Evolutionary conservation across 352 stramenopile species (phyloP).

Genomic region (Phytopythium delawarense): DNA sequence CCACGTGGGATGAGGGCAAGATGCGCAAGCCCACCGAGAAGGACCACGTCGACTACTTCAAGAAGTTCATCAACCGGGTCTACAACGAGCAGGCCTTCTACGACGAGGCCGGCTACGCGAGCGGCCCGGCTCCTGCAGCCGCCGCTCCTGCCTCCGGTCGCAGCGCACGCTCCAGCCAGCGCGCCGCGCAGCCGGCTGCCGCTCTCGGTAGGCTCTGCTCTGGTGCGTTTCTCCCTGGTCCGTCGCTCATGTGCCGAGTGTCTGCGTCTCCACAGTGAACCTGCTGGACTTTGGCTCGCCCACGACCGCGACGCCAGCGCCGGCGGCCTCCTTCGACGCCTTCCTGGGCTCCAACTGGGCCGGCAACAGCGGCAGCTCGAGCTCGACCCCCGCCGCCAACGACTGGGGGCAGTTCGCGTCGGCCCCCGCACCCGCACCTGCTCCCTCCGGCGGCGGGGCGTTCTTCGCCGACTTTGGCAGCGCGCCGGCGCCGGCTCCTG

Average conservation of each 20-base stretch:
- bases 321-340: constrained; percentile 31
- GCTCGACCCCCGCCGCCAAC: constrained; percentile 2
- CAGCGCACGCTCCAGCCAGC: constrained; percentile 10
- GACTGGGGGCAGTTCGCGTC: constrained; percentile 33
- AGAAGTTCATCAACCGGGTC: constrained; percentile 80
- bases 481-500: constrained; percentile 13
- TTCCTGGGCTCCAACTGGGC: constrained; percentile 18
- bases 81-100: constrained; percentile 84
- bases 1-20: constrained; percentile 62
- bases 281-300: constrained; percentile 57
- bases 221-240: background rate
- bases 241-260: background rate
- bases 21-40: constrained; percentile 70
- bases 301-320: constrained; percentile 7
- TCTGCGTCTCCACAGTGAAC: constrained; percentile 23
- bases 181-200: background rate
- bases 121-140: background rate
- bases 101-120: constrained; percentile 32
- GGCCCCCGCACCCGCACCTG: constrained; percentile 14
- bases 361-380: constrained; percentile 6
- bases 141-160: background rate
- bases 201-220: background rate
- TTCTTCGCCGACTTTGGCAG: constrained; percentile 30
- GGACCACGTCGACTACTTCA: constrained; percentile 83
- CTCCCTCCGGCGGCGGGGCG: constrained; percentile 8